These are phyloP conservation scores for Zygoascus meyerae DNA, from an alignment of 1,139 yeast species.

Conservation along the genomic window DNA sequence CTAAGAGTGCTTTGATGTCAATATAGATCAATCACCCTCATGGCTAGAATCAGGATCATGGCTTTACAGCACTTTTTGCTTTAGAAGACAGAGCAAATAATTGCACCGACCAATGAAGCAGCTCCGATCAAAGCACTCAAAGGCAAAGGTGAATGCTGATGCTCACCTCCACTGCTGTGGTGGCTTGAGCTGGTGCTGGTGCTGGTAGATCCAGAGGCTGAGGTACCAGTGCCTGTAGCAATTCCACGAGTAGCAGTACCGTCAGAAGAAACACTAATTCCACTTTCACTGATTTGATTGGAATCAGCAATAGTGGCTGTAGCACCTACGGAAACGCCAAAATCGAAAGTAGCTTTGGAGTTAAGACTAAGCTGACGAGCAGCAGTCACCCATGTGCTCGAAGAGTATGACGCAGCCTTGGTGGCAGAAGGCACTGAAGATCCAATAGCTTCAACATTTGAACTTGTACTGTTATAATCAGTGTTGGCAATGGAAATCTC, in stretches of 20 bases:
- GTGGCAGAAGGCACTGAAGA: conserved; percentile 27
- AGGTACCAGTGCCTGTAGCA: conserved; percentile 1
- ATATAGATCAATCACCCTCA: no score
- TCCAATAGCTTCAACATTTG: conserved; percentile 24
- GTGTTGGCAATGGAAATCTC: conserved; percentile 67
- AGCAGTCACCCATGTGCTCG: conserved; percentile 15
- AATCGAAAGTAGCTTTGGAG: conserved; percentile 10
- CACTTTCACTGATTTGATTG: not conserved
- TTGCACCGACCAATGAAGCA: no score
- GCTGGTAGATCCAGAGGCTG: not conserved
- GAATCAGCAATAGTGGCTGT: not conserved
- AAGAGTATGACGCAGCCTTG: conserved; percentile 24
- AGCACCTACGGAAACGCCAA: conserved; percentile 8
- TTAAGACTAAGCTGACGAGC: conserved; percentile 7
- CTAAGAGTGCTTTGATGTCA: no score
- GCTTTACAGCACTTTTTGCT: no score
- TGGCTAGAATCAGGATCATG: no score
- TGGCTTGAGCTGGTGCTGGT: no score
- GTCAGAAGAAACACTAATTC: not conserved
- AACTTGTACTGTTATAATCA: conserved; percentile 19
- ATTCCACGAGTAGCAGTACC: not conserved
- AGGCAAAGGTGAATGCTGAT: no score
- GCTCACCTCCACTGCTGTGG: no score
- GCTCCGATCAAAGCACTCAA: no score
- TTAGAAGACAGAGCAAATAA: no score